A percentile compares a stretch with the other conserved stretches of the same genome.
phyloP scores from a whole-genome alignment of 2,329 filamentous ascomycete species.

The Diaporthe amygdali region DNA sequence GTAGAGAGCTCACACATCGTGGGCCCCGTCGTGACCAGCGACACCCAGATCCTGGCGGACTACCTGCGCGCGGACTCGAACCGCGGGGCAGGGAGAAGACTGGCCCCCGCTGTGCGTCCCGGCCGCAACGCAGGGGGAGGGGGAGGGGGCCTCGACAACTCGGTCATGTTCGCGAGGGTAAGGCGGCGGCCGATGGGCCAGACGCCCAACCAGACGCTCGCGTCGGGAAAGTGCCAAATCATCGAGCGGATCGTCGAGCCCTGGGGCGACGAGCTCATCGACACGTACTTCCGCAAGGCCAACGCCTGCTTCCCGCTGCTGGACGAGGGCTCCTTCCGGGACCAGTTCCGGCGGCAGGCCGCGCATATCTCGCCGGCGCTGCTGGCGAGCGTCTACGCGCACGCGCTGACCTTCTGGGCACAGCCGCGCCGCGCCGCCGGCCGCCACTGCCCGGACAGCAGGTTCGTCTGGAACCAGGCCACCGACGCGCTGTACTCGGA shows the following conservation, averaged over 20 bases:
- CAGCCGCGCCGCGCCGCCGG: slow-evolving; percentile 46
- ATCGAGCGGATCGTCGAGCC: slow-evolving; percentile 65
- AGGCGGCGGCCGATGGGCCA: slow-evolving; percentile 51
- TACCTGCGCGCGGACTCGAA: slow-evolving; percentile 46
- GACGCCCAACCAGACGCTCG: slow-evolving; percentile 40
- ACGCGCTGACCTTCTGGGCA: slow-evolving; percentile 63
- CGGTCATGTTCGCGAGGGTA: slow-evolving; percentile 53
- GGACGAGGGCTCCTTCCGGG: slow-evolving; percentile 58
- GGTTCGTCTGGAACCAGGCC: slow-evolving; percentile 68
- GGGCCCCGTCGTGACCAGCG: slow-evolving; percentile 62
- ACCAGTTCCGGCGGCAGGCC: slow-evolving; percentile 49
- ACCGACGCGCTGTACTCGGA: slow-evolving; percentile 65
- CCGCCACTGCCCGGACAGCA: slow-evolving; percentile 59
- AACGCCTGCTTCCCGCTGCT: slow-evolving; percentile 68
- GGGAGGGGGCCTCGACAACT: slow-evolving; percentile 46
- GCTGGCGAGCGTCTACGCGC: slow-evolving; percentile 62
- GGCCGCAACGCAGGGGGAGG: slow-evolving; percentile 44
- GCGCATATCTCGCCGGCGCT: slow-evolving; percentile 60
- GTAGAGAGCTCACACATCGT: slow-evolving; percentile 58
- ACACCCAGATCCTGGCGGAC: slow-evolving; percentile 65
- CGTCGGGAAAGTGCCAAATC: slow-evolving; percentile 55
- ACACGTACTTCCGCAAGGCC: slow-evolving; percentile 58
- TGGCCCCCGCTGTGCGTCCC: slow-evolving; percentile 34
- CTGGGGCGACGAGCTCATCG: slow-evolving; percentile 54
- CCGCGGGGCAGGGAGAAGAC: slow-evolving; percentile 34